Evolutionary conservation across 2,329 filamentous ascomycete species (phyloP).

Genomic region (Colletotrichum camelliae): DNA sequence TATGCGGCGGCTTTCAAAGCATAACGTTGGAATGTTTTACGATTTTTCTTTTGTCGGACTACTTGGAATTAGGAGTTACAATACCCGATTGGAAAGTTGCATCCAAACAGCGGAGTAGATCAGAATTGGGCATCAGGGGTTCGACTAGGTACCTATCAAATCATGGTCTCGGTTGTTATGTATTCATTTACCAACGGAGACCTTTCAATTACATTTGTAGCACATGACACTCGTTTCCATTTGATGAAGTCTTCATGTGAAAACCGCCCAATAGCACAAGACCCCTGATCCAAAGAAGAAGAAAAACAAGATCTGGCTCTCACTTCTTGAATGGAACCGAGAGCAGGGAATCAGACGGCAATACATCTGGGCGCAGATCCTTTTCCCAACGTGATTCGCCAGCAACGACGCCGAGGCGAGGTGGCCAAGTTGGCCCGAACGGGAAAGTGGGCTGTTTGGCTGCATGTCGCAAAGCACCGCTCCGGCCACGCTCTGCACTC

Average conservation of each 20-base stretch:
- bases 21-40: background rate
- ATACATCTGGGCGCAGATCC: background rate
- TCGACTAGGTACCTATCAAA: background rate
- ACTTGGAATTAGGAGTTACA: background rate
- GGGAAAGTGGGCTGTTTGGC: constrained; percentile 13
- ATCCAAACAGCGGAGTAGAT: background rate
- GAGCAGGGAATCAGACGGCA: background rate
- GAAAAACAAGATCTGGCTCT: background rate
- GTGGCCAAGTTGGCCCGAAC: constrained; percentile 9
- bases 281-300: background rate
- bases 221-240: background rate
- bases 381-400: background rate
- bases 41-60: background rate
- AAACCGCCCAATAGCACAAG: background rate
- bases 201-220: background rate
- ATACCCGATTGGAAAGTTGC: background rate
- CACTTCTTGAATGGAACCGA: background rate
- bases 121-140: background rate
- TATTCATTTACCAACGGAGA: background rate
- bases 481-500: background rate
- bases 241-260: background rate
- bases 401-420: background rate
- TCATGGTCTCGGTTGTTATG: background rate
- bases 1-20: background rate
- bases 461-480: background rate